Evolutionary conservation across 805 yeast species (phyloP).

Genomic region (Suhomyces sp.): DNA sequence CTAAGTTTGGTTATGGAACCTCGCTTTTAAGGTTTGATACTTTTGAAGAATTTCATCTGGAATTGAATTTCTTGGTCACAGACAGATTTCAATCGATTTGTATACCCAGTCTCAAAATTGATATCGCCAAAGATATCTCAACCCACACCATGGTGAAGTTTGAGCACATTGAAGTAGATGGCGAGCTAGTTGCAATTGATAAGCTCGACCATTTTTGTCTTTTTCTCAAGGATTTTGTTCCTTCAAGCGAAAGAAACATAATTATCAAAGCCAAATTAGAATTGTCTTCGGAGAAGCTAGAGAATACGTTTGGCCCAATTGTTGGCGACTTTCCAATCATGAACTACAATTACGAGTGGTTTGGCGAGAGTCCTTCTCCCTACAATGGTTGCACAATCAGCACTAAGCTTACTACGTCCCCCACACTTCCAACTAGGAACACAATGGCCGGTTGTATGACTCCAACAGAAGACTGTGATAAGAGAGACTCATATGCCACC

Average conservation of each 20-base stretch:
- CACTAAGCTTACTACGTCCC: background rate
- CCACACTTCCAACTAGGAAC: background rate
- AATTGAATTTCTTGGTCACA: slow-evolving; percentile 11
- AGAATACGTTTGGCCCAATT: slow-evolving; percentile 1
- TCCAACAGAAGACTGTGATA: slow-evolving; percentile 3
- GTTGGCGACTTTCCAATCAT: slow-evolving; percentile 8
- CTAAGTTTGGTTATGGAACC: slow-evolving; percentile 16
- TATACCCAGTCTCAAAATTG: slow-evolving; percentile 20
- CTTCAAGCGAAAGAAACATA: slow-evolving; percentile 14
- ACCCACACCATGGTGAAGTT: slow-evolving; percentile 15
- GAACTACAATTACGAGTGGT: slow-evolving; percentile 9
- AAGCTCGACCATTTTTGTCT: slow-evolving; percentile 8
- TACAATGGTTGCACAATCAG: background rate
- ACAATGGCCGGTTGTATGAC: slow-evolving; percentile 2
- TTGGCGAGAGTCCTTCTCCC: slow-evolving; percentile 3
- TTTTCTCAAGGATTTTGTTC: slow-evolving; percentile 13
- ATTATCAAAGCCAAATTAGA: slow-evolving; percentile 12
- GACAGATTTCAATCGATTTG: slow-evolving; percentile 17
- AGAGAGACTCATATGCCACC: background rate
- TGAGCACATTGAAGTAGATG: slow-evolving; percentile 22
- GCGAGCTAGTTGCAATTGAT: slow-evolving; percentile 15
- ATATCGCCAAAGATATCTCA: slow-evolving; percentile 12
- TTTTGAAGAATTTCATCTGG: slow-evolving; percentile 16
- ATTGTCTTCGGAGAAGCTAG: background rate
- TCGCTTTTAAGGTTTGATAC: slow-evolving; percentile 15